Base-by-base conservation (phyloP, 306 rosid genomes). In the Begonia loranthoides region DNA sequence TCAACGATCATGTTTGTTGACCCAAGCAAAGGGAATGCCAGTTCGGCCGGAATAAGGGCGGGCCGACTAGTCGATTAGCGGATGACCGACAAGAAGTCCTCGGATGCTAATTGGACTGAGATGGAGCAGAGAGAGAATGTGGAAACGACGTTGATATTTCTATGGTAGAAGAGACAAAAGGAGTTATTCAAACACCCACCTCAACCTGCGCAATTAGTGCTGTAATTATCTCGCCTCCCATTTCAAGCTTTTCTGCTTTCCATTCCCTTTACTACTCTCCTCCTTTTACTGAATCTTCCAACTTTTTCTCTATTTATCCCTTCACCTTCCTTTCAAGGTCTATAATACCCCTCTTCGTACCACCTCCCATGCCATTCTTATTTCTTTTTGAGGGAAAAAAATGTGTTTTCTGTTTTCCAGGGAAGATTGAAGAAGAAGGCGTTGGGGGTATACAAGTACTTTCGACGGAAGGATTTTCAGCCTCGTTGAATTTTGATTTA, bases 191-290 rank as follows among this genome's bases (percentile, higher is more conserved):
- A 24, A 59, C 47, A 49, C 47, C 63, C 63, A 46, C 54, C 63
- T 53, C 49, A 54, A 59, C 39, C 63, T 16, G 22, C 63, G 63
- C 55, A 59, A 59, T 59, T 19, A 49, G 3, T 38, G 63, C 12
- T 49, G 17, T 36, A 47, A 54, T 47, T 7, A 28, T 28, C 36
- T 28, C 36, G 1, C 36, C 36, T 28, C 5, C 36, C 36, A 28
- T 28, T 28, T 28, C 36, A 28, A 28, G 36, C 36, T 28, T 28
- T 28, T 28, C 36, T 48, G 50, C 60, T 56, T 56, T 56, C 28
- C 51, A 17, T 48, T 33, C 59, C 7, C 15, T 55, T 53, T 14
- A 0, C 17, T 34, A n/a, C 13, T 21, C 6, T 44, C 36, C 36
- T 28, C 1, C 36, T 28, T 28, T 28, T 28, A 7, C 36, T 28